A percentile compares a stretch with the other conserved stretches of the same genome.
Evolutionary conservation across 1,139 yeast genomes (phyloP).

Genomic region (Suhomyces bokatorum): DNA sequence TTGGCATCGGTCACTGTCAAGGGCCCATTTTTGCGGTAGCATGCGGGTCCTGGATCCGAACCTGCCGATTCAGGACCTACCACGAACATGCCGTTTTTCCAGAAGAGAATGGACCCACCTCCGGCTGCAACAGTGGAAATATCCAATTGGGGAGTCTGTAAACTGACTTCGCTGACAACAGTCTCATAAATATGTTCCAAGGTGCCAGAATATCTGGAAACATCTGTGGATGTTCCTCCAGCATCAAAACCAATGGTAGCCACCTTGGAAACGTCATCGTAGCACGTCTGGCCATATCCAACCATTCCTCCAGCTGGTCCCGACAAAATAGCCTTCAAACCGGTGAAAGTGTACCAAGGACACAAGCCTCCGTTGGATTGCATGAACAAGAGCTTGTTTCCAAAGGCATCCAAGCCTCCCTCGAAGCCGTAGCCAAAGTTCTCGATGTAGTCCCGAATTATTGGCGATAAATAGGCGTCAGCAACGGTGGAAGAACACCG

Average conservation of each 20-base stretch:
- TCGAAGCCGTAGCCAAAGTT: slow-evolving; percentile 45
- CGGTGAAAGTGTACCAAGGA: slow-evolving; percentile 51
- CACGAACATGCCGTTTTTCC: slow-evolving; percentile 48
- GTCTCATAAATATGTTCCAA: slow-evolving; percentile 47
- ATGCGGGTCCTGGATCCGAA: slow-evolving; percentile 50
- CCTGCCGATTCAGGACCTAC: slow-evolving; percentile 53
- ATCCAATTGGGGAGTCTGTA: slow-evolving; percentile 49
- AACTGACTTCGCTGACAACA: slow-evolving; percentile 43
- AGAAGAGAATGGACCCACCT: slow-evolving; percentile 47
- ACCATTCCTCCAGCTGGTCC: slow-evolving; percentile 57
- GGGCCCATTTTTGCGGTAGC: slow-evolving; percentile 50
- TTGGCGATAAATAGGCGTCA: slow-evolving; percentile 46
- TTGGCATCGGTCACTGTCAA: slow-evolving; percentile 50
- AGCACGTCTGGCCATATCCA: slow-evolving; percentile 49
- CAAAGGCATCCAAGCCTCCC: slow-evolving; percentile 45
- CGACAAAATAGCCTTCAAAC: slow-evolving; percentile 47
- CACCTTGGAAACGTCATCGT: slow-evolving; percentile 26
- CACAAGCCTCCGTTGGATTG: slow-evolving; percentile 52
- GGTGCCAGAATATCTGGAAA: slow-evolving; percentile 40
- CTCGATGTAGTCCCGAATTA: slow-evolving; percentile 35
- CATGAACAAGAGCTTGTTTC: slow-evolving; percentile 46
- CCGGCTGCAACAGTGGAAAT: slow-evolving; percentile 52
- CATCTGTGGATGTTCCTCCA: slow-evolving; percentile 52
- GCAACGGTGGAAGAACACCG: slow-evolving; percentile 48
- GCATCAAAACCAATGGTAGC: slow-evolving; percentile 52